phyloP scores from a whole-genome alignment of 805 yeast species.

The Yamadazyma laniorum region DNA sequence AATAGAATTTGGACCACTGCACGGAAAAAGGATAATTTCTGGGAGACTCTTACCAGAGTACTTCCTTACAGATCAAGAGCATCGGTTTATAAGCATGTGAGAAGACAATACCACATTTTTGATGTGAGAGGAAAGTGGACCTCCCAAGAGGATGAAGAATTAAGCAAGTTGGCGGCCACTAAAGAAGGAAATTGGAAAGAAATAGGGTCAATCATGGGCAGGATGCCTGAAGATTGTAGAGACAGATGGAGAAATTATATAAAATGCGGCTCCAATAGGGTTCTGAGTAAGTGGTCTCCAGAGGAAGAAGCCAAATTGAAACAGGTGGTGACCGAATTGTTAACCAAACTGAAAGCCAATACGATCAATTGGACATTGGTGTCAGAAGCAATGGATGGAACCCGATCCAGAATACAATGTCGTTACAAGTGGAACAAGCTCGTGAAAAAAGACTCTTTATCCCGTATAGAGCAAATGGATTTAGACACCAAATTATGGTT shows the following conservation, averaged over 20 bases:
- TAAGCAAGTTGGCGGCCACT: constrained; percentile 60
- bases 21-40: constrained; percentile 81
- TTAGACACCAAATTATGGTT: constrained; percentile 37
- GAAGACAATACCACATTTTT: constrained; percentile 85
- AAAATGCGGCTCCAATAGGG: constrained; percentile 80
- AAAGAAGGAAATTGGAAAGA: constrained; percentile 85
- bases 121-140: constrained; percentile 91
- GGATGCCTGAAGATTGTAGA: constrained; percentile 98
- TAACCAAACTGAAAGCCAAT: constrained; percentile 13
- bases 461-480: constrained; percentile 33
- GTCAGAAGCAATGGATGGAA: constrained; percentile 85
- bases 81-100: constrained; percentile 86
- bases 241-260: constrained; percentile 96
- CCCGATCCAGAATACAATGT: constrained; percentile 88
- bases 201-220: constrained; percentile 73
- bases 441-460: constrained; percentile 51
- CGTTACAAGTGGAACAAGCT: constrained; percentile 93
- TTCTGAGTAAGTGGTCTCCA: constrained; percentile 73
- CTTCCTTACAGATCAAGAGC: constrained; percentile 86
- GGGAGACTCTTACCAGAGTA: constrained; percentile 80
- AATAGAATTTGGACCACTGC: constrained; percentile 85
- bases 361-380: constrained; percentile 88
- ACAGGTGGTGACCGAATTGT: constrained; percentile 22
- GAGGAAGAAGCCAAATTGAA: constrained; percentile 67
- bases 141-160: constrained; percentile 68